Conservation (phyloP, 1,284 basidiomycete species). For the Apiotrichum gamsii region DNA sequence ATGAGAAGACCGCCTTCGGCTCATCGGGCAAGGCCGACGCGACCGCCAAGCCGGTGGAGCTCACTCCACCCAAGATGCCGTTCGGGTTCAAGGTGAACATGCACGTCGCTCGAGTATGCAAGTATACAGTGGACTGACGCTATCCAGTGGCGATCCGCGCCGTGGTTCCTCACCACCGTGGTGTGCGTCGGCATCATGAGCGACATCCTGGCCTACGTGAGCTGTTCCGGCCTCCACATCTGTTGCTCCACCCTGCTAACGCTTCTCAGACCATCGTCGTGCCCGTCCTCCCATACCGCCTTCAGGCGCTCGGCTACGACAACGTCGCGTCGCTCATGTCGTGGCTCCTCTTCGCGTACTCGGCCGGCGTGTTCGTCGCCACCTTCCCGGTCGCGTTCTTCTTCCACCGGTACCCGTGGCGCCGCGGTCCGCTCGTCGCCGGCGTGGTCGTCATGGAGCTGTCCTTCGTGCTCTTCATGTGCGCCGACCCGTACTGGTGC, state of each 20-base stretch:
- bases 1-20: too few relatives aligned
- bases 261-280: constrained; percentile 32
- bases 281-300: constrained; percentile 64
- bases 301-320: constrained; percentile 27
- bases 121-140: not conserved
- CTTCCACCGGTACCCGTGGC: constrained; percentile 55
- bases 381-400: constrained; percentile 64
- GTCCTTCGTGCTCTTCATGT: constrained; percentile 66
- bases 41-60: too few relatives aligned
- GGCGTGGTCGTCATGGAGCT: constrained; percentile 40
- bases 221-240: constrained; percentile 5
- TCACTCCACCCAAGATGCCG: too few relatives aligned
- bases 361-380: constrained; percentile 45
- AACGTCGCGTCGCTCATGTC: constrained; percentile 36
- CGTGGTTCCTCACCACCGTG: constrained; percentile 36
- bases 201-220: constrained; percentile 38
- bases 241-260: not conserved
- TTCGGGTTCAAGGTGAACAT: too few relatives aligned
- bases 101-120: too few relatives aligned
- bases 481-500: constrained; percentile 61
- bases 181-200: constrained; percentile 31
- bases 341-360: constrained; percentile 40
- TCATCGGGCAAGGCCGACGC: too few relatives aligned
- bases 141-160: constrained; percentile 26
- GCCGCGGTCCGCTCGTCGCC: constrained; percentile 57